Evolutionary conservation across 2,329 filamentous ascomycete genomes (phyloP).

Genomic region (Fusarium napiforme): DNA sequence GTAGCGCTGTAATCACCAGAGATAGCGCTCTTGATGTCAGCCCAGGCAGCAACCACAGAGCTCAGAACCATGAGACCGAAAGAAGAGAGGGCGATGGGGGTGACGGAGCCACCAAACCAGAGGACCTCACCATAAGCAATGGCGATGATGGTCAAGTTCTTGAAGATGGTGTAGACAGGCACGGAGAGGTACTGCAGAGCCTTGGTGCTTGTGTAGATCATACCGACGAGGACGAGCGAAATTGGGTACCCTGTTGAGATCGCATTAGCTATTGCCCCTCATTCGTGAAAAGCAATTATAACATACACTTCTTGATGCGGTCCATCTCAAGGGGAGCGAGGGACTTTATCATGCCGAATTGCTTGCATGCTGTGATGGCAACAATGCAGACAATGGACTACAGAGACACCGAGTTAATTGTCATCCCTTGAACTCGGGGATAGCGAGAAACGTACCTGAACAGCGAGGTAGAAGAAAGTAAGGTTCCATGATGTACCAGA

Average conservation of each 20-base stretch:
- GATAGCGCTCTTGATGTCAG: slow-evolving; percentile 90
- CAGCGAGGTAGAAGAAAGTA: slow-evolving; percentile 91
- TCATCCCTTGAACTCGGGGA: background rate
- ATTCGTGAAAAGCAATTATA: background rate
- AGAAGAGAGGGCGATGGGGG: slow-evolving; percentile 85
- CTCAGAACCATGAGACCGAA: slow-evolving; percentile 97
- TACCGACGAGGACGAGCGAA: slow-evolving; percentile 92
- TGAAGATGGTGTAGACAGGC: slow-evolving; percentile 99
- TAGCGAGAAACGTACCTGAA: slow-evolving; percentile 75
- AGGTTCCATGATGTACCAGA: slow-evolving; percentile 92
- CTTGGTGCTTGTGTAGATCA: slow-evolving; percentile 99
- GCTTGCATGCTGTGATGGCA: slow-evolving; percentile 86
- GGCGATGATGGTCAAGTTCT: slow-evolving; percentile 98
- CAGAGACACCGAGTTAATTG: background rate
- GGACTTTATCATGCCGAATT: slow-evolving; percentile 82
- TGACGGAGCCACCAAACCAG: slow-evolving; percentile 96
- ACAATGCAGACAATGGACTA: slow-evolving; percentile 90
- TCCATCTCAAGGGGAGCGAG: slow-evolving; percentile 83
- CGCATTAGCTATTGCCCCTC: background rate
- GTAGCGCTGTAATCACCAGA: slow-evolving; percentile 59
- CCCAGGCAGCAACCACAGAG: slow-evolving; percentile 95
- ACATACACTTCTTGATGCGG: slow-evolving; percentile 90
- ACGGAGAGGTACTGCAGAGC: slow-evolving; percentile 96
- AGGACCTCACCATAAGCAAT: slow-evolving; percentile 98
- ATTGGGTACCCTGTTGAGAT: slow-evolving; percentile 86